These are phyloP conservation scores for Kodamaea plutei DNA, from an alignment of 1,139 yeast species.

Conservation along the genomic window DNA sequence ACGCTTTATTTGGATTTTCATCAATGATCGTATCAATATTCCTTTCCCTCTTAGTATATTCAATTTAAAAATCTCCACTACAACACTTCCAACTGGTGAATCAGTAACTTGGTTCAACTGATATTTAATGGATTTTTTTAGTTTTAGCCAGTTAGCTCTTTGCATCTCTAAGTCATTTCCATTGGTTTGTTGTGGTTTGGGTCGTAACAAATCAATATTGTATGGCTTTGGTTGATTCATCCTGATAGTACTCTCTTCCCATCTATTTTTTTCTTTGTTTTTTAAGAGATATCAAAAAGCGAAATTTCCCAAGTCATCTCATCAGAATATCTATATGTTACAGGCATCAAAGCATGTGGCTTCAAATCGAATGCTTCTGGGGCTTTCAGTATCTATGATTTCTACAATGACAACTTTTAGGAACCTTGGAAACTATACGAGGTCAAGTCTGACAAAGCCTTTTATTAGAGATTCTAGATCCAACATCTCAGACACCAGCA, in stretches of 20 bases:
- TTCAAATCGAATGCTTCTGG: too few relatives aligned
- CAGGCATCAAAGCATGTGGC: too few relatives aligned
- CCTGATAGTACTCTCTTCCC: conserved; percentile 1
- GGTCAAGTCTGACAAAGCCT: too few relatives aligned
- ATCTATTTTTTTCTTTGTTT: conserved; percentile 1
- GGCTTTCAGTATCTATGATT: too few relatives aligned
- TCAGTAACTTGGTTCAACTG: conserved; percentile 43
- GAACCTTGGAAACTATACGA: too few relatives aligned
- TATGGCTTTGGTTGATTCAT: conserved; percentile 5
- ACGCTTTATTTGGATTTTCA: conserved; percentile 50
- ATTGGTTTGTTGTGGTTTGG: conserved; percentile 10
- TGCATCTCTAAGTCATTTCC: conserved; percentile 37
- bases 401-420: too few relatives aligned
- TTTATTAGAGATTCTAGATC: too few relatives aligned
- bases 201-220: too few relatives aligned
- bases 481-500: too few relatives aligned
- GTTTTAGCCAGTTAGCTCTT: conserved; percentile 49
- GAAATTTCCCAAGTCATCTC: too few relatives aligned
- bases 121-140: conserved; percentile 47
- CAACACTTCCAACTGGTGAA: conserved; percentile 46
- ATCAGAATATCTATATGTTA: too few relatives aligned
- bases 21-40: conserved; percentile 49
- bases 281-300: too few relatives aligned
- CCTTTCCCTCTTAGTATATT: conserved; percentile 64
- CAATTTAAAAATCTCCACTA: conserved; percentile 45